Conservation (phyloP, 1,284 basidiomycete species). For the Phellopilus nigrolimitatus region DNA sequence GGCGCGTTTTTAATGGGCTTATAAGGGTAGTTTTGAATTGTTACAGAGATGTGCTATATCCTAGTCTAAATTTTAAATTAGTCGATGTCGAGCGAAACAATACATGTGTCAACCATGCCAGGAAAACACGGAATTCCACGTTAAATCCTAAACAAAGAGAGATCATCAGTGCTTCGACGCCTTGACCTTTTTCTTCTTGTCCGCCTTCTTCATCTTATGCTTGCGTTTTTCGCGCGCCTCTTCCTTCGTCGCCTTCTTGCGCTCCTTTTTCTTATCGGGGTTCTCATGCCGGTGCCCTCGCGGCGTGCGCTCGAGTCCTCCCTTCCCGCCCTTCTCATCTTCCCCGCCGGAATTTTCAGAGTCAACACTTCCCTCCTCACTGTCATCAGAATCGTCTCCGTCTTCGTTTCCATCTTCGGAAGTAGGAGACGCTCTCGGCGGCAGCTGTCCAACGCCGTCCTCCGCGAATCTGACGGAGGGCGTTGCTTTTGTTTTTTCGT, state of each 20-base stretch:
- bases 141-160: too few relatives aligned
- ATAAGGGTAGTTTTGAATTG: too few relatives aligned
- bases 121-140: too few relatives aligned
- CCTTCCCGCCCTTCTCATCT: slow-evolving; percentile 34
- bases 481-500: slow-evolving; percentile 22
- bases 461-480: slow-evolving; percentile 22
- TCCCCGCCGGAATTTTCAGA: slow-evolving; percentile 27
- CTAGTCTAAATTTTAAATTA: too few relatives aligned
- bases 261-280: slow-evolving; percentile 88
- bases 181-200: slow-evolving; percentile 86
- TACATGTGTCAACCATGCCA: too few relatives aligned
- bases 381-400: slow-evolving; percentile 17
- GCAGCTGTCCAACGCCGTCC: slow-evolving; percentile 19
- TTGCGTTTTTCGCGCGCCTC: slow-evolving; percentile 85
- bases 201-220: slow-evolving; percentile 89
- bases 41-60: too few relatives aligned
- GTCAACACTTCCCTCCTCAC: too few relatives aligned
- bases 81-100: too few relatives aligned
- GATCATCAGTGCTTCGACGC: slow-evolving; percentile 29
- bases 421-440: not conserved
- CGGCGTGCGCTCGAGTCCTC: slow-evolving; percentile 45
- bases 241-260: slow-evolving; percentile 85
- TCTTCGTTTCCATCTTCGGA: slow-evolving; percentile 5
- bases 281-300: slow-evolving; percentile 90
- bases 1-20: too few relatives aligned